A percentile compares a stretch with the other conserved stretches of the same genome.
These are phyloP conservation scores for Anisodus tanguticus DNA, from an alignment of 257 asterid genomes.

Conservation along the genomic window DNA sequence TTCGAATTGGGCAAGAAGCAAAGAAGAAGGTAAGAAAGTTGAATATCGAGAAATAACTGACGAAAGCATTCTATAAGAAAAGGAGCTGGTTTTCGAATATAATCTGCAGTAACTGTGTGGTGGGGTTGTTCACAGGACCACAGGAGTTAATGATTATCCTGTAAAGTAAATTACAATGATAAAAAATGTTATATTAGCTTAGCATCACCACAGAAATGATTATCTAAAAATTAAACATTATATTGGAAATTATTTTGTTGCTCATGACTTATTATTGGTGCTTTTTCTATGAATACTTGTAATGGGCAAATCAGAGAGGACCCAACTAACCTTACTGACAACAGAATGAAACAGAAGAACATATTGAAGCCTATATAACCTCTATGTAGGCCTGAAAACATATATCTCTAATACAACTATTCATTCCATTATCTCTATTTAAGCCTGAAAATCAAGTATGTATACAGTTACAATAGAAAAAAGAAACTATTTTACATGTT, in stretches of 20 bases:
- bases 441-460: background rate
- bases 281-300: background rate
- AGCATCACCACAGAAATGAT: conserved; percentile 9
- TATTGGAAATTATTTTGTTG: background rate
- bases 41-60: conserved; percentile 42
- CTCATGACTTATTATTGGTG: background rate
- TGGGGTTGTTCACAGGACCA: background rate
- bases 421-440: background rate
- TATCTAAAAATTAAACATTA: background rate
- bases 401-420: background rate
- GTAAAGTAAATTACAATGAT: background rate
- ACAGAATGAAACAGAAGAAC: too few relatives aligned
- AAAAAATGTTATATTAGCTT: background rate
- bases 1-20: conserved; percentile 42
- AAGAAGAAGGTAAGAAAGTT: conserved; percentile 41
- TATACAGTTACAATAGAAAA: background rate
- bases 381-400: too few relatives aligned
- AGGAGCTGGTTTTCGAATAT: conserved; percentile 18
- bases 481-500: background rate
- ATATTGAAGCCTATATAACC: too few relatives aligned
- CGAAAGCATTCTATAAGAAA: conserved; percentile 45
- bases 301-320: background rate
- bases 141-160: background rate
- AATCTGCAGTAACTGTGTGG: background rate
- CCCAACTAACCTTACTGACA: too few relatives aligned